Conservation (phyloP, 306 rosid species). For the Crotalaria pallida region DNA sequence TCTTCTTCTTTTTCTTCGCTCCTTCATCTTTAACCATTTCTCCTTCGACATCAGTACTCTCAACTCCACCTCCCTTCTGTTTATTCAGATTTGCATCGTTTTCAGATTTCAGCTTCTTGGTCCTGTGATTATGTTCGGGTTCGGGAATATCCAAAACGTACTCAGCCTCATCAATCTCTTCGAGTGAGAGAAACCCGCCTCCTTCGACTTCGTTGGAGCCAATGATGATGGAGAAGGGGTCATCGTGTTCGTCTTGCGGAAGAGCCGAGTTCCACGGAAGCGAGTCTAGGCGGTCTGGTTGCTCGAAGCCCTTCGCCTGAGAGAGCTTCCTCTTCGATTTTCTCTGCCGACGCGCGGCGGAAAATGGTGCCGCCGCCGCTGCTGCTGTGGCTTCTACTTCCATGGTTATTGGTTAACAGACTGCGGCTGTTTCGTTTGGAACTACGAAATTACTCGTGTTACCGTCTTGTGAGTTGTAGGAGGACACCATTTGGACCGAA, state of each 20-base stretch:
- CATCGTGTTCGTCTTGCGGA: slow-evolving; percentile 30
- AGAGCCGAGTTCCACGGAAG: slow-evolving; percentile 67
- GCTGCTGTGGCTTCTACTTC: slow-evolving; percentile 1
- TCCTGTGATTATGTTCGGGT: slow-evolving; percentile 24
- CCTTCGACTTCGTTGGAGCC: slow-evolving; percentile 86
- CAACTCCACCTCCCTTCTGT: slow-evolving; percentile 21
- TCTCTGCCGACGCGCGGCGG: slow-evolving; percentile 12
- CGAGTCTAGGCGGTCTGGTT: slow-evolving; percentile 52
- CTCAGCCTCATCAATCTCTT: slow-evolving; percentile 80
- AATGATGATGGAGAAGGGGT: slow-evolving; percentile 40
- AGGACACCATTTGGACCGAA: too few species aligned
- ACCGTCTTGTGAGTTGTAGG: too few species aligned
- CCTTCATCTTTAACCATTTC: slow-evolving; percentile 27
- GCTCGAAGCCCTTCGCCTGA: slow-evolving; percentile 30
- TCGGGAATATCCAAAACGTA: slow-evolving; percentile 61
- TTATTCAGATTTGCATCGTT: slow-evolving; percentile 26
- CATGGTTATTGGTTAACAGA: slow-evolving; percentile 7
- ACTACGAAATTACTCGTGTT: too few species aligned
- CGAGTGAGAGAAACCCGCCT: slow-evolving; percentile 93
- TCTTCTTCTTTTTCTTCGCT: slow-evolving; percentile 37
- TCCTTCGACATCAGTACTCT: slow-evolving; percentile 23
- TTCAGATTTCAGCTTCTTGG: slow-evolving; percentile 28
- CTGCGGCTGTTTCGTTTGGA: too few species aligned
- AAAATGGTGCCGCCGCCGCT: neutral
- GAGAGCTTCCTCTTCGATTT: slow-evolving; percentile 36